phyloP scores from a whole-genome alignment of 1,284 basidiomycete species.

The Rhodotorula mucilaginosa region DNA sequence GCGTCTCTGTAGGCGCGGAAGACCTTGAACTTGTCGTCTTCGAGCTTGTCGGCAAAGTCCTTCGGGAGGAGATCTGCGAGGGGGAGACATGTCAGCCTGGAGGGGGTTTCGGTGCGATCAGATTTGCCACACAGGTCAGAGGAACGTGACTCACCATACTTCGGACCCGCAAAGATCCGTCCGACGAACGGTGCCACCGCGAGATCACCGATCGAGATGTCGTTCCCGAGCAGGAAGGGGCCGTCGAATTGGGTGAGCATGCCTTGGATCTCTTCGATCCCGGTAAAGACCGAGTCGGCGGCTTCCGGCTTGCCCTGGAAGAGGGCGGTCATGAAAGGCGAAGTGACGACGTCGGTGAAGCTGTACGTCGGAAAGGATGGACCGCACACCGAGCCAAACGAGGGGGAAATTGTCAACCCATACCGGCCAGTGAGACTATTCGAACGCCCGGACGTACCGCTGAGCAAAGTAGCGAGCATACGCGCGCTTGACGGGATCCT shows the following conservation, averaged over 20 bases:
- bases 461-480: conserved; percentile 40
- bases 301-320: conserved; percentile 11
- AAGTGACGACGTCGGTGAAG: conserved; percentile 26
- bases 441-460: conserved; percentile 13
- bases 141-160: conserved; percentile 5
- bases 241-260: conserved; percentile 27
- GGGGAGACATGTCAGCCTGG: neutral
- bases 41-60: neutral
- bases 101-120: too few relatives aligned
- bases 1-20: conserved; percentile 25
- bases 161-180: conserved; percentile 16
- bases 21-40: conserved; percentile 13
- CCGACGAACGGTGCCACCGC: conserved; percentile 38
- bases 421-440: too few relatives aligned
- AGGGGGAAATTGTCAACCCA: too few relatives aligned
- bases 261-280: conserved; percentile 29
- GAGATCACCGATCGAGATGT: conserved; percentile 33
- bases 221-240: conserved; percentile 34
- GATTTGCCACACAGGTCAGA: neutral
- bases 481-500: conserved; percentile 20
- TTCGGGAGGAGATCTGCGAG: conserved; percentile 8
- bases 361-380: conserved; percentile 2
- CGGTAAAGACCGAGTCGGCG: conserved; percentile 9
- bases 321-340: neutral
- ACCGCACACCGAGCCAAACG: too few relatives aligned